These are phyloP conservation scores for Erodium moschatum DNA, from an alignment of 441 rosid genomes.

Conservation along the genomic window DNA sequence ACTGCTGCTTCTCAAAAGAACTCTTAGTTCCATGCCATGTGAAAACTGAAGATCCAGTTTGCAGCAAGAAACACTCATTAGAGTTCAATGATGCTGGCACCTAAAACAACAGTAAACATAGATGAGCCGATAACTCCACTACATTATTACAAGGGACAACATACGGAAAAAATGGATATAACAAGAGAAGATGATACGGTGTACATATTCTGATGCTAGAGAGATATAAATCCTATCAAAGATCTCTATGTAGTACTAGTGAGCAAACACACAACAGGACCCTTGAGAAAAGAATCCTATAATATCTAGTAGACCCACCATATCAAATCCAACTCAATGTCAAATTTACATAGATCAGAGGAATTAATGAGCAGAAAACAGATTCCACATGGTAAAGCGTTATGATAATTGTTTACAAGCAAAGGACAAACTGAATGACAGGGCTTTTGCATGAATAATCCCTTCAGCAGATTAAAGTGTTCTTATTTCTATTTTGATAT, in stretches of 20 bases:
- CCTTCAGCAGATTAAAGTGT: not conserved
- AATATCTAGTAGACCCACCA: not conserved
- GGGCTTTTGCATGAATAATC: not conserved
- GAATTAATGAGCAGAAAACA: not conserved
- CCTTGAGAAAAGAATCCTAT: not conserved
- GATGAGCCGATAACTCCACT: not conserved
- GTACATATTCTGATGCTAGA: not conserved
- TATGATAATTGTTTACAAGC: not conserved
- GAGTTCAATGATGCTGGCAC: conserved; percentile 85
- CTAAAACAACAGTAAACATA: conserved; percentile 32
- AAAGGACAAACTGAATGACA: not conserved
- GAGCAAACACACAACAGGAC: not conserved
- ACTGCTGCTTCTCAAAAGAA: conserved; percentile 75
- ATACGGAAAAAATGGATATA: not conserved
- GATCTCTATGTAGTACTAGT: not conserved
- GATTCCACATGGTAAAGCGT: not conserved
- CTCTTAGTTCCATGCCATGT: conserved; percentile 95
- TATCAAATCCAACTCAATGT: not conserved
- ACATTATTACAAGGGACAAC: not conserved
- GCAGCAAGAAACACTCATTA: conserved; percentile 80
- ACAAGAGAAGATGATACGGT: not conserved
- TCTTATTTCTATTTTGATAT: not conserved
- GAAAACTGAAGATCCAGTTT: conserved; percentile 85
- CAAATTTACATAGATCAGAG: conserved; percentile 3
- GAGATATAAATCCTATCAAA: not conserved